Conservation (phyloP, 495 filamentous ascomycete genomes). For the Talaromyces wortmannii region DNA sequence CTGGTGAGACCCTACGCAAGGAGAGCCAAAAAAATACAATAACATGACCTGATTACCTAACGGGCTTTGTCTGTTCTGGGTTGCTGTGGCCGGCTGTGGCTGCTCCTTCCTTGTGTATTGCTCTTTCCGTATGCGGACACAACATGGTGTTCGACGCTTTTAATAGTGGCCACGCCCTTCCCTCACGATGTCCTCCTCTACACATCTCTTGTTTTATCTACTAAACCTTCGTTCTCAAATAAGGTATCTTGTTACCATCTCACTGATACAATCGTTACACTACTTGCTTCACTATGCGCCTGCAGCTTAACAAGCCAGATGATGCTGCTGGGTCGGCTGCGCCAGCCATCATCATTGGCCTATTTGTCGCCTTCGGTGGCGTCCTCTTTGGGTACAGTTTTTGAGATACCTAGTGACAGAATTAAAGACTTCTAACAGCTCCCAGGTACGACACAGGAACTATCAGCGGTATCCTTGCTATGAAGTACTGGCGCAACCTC, state of each 20-base stretch:
- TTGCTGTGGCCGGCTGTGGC: background rate
- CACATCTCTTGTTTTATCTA: background rate
- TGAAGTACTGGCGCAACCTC: slow-evolving; percentile 64
- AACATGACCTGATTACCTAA: background rate
- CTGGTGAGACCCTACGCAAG: background rate
- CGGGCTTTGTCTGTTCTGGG: background rate
- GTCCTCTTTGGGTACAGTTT: slow-evolving; percentile 68
- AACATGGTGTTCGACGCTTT: background rate
- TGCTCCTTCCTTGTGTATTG: background rate
- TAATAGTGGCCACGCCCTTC: background rate
- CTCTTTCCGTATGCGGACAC: background rate
- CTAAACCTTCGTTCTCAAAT: background rate
- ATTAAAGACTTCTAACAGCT: background rate
- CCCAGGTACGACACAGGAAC: slow-evolving; percentile 78
- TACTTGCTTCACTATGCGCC: background rate
- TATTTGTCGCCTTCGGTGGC: slow-evolving; percentile 85
- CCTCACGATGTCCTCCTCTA: background rate
- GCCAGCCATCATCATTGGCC: slow-evolving; percentile 78
- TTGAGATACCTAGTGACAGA: slow-evolving; percentile 14
- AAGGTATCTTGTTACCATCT: background rate
- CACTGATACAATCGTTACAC: background rate
- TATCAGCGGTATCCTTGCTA: slow-evolving; percentile 78
- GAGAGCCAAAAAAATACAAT: background rate
- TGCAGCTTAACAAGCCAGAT: slow-evolving; percentile 29
- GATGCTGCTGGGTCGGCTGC: slow-evolving; percentile 51